Percentiles rank a stretch among this genome's conserved stretches.
Conservation (phyloP, 805 yeast species). For the Kodamaea neixiangensis region DNA sequence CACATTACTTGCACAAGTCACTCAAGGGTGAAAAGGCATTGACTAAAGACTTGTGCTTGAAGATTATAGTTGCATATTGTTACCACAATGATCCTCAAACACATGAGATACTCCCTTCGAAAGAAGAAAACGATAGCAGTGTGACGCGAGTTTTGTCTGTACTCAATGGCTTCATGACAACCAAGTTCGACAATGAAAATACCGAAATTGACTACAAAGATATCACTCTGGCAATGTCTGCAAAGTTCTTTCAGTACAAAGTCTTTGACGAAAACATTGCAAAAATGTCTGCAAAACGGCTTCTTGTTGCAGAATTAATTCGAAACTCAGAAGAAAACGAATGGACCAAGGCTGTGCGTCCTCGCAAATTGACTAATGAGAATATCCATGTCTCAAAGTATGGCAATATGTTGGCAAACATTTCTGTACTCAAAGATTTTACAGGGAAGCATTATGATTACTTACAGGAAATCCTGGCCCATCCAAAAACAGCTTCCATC, state of each 20-base stretch:
- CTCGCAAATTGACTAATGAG: conserved; percentile 24
- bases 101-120: neutral
- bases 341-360: conserved; percentile 14
- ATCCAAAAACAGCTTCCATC: conserved; percentile 19
- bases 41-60: conserved; percentile 33
- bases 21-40: conserved; percentile 35
- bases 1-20: conserved; percentile 35
- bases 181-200: conserved; percentile 13
- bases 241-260: conserved; percentile 27
- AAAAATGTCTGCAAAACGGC: conserved; percentile 7
- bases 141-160: conserved; percentile 35
- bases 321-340: conserved; percentile 16
- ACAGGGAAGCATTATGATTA: conserved; percentile 26
- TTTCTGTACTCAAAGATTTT: conserved; percentile 24
- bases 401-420: conserved; percentile 38
- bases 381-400: conserved; percentile 25
- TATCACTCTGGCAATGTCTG: conserved; percentile 30
- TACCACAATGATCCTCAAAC: conserved; percentile 10
- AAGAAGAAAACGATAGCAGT: conserved; percentile 21
- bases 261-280: conserved; percentile 28
- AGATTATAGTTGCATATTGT: conserved; percentile 39
- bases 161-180: conserved; percentile 24
- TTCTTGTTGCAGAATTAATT: conserved; percentile 13
- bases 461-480: conserved; percentile 7
- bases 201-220: conserved; percentile 26